Conservation (phyloP, 768 basidiomycete species). For the Lactarius akahatsu region DNA sequence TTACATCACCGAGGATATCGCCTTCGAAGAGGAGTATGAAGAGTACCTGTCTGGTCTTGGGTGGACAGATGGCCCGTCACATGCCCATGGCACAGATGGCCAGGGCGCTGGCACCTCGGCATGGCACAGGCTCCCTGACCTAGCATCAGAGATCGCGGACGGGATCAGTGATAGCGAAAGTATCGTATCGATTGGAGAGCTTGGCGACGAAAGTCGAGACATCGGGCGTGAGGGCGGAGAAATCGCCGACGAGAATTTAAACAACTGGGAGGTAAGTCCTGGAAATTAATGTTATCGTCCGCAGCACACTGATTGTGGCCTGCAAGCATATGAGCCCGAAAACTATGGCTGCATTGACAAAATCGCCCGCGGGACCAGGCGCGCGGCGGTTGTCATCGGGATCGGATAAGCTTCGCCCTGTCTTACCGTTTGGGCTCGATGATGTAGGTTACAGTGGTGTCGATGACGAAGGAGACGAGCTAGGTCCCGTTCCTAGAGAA, state of each 20-base stretch:
- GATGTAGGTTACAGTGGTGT: constrained; percentile 63
- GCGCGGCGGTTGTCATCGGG: constrained; percentile 79
- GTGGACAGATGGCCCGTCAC: constrained; percentile 58
- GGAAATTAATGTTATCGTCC: background rate
- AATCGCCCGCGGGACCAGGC: constrained; percentile 74
- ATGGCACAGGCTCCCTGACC: constrained; percentile 81
- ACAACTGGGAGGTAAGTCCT: constrained; percentile 89
- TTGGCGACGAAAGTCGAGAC: constrained; percentile 75
- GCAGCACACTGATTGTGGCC: constrained; percentile 11
- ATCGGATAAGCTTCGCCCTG: constrained; percentile 72
- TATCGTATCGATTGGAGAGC: constrained; percentile 84
- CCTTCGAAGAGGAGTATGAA: constrained; percentile 96
- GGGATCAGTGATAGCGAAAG: constrained; percentile 94
- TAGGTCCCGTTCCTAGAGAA: constrained; percentile 77
- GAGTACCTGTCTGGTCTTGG: constrained; percentile 90
- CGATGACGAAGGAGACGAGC: constrained; percentile 65
- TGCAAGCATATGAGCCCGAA: constrained; percentile 91
- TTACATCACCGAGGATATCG: constrained; percentile 90
- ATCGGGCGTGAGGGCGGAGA: constrained; percentile 61
- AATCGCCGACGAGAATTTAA: constrained; percentile 74
- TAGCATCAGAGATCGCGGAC: constrained; percentile 79
- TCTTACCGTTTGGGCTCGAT: constrained; percentile 74
- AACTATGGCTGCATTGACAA: constrained; percentile 90
- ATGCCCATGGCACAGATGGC: constrained; percentile 39
- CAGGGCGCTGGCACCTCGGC: constrained; percentile 50